phyloP scores from a whole-genome alignment of 371 early-diverging fungal genomes.

The Cladochytrium tenue region DNA sequence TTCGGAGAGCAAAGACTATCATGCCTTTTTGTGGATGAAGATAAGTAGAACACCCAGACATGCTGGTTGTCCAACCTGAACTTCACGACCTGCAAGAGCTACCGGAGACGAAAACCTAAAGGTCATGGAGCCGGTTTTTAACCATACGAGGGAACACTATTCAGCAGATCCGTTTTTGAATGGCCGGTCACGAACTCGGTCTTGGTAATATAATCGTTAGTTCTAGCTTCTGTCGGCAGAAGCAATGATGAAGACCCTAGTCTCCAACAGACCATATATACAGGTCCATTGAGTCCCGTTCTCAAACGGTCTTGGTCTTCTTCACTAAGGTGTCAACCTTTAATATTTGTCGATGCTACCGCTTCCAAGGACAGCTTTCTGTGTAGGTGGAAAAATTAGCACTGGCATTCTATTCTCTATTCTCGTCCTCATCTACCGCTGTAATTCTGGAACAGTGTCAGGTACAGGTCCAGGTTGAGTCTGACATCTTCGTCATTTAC shows the following conservation, averaged over 20 bases:
- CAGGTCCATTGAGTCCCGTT: constrained; percentile 56
- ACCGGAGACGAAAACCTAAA: too few relatives aligned
- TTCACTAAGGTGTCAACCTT: constrained; percentile 63
- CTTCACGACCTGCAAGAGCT: too few relatives aligned
- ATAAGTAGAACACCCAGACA: too few relatives aligned
- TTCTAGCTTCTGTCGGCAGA: constrained; percentile 57
- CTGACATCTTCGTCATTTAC: too few relatives aligned
- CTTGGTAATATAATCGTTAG: constrained; percentile 61
- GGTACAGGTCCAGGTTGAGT: constrained; percentile 44
- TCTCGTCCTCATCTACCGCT: constrained; percentile 49
- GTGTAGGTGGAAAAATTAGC: not conserved
- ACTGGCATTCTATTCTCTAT: too few relatives aligned
- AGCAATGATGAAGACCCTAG: constrained; percentile 50
- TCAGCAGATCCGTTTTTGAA: constrained; percentile 60
- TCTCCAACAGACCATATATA: constrained; percentile 48
- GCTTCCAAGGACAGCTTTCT: constrained; percentile 26
- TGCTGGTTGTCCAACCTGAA: too few relatives aligned
- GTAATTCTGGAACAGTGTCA: constrained; percentile 48
- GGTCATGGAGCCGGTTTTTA: too few relatives aligned
- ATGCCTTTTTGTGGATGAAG: too few relatives aligned
- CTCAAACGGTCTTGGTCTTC: constrained; percentile 54
- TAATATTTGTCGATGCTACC: constrained; percentile 45
- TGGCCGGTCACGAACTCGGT: constrained; percentile 58
- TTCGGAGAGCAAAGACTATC: too few relatives aligned
- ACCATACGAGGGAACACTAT: constrained; percentile 55